phyloP scores from a whole-genome alignment of 345 rosid genomes.

The Pistacia vera region DNA sequence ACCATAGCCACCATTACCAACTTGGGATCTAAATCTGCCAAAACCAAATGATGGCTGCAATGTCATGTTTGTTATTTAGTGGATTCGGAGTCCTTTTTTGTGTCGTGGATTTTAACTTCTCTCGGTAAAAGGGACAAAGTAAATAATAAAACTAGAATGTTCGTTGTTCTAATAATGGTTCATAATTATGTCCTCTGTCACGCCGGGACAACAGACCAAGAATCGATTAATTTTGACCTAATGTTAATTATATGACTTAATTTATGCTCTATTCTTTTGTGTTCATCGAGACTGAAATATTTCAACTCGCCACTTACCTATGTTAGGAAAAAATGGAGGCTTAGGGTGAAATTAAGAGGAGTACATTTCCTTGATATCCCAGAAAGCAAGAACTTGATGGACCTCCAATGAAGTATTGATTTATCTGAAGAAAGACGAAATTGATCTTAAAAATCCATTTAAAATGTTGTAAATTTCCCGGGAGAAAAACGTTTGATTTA shows the following conservation, averaged over 20 bases:
- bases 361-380: no score
- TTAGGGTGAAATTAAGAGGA: no score
- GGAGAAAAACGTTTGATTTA: no score
- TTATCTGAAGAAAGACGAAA: no score
- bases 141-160: no score
- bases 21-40: background rate
- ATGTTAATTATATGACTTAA: background rate
- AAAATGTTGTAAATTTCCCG: no score
- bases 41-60: background rate
- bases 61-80: background rate
- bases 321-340: no score
- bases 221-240: background rate
- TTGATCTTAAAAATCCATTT: no score
- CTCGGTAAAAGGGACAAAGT: background rate
- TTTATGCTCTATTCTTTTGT: background rate
- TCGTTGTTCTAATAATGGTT: conserved; percentile 10
- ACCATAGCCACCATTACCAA: background rate
- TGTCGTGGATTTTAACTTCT: background rate
- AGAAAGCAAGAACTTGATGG: no score
- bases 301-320: no score
- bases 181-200: conserved; percentile 15
- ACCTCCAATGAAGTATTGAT: no score
- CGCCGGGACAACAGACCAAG: background rate
- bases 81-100: background rate
- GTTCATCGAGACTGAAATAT: no score